Base-by-base conservation (phyloP, 2,329 filamentous ascomycete species). In the Anthostomella pinea region DNA sequence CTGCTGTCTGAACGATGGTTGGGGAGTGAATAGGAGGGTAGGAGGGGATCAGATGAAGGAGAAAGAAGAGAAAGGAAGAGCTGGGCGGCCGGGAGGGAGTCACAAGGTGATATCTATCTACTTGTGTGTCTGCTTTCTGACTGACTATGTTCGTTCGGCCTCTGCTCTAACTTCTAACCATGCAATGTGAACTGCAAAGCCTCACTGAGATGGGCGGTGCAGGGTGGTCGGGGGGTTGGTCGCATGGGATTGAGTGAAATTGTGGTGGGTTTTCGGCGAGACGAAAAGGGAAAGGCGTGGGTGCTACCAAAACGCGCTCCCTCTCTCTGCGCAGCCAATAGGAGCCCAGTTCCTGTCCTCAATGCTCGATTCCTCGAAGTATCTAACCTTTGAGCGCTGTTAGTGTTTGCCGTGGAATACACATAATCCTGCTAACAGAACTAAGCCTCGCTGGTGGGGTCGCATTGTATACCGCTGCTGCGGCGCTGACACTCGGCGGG, bases 61-160 rank as follows among this genome's bases (percentile, higher is more conserved):
- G 39, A 37, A 39, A 37, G 39, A 48, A 44, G 48, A 21, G 35
- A 39, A 44, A 49, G 43, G 38, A 52, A 46, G 43, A 40, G 25
- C 13, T 34, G 43, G 27, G 27, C 38, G 38, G 21, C 39, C 47
- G 56, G 51, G 52, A 54, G 54, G 55, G 57, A 59, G 57, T 58
- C 55, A 59, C 39, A 26, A 41, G 45, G 36, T 45, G 55, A 55
- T 61, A 60, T 61, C 58, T 61, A n/a, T n/a, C n/a, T n/a, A n/a
- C n/a, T n/a, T n/a, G n/a, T n/a, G n/a, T n/a, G n/a, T n/a, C n/a
- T n/a, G n/a, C n/a, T n/a, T n/a, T n/a, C n/a, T n/a, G n/a, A n/a
- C n/a, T n/a, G n/a, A n/a, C n/a, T n/a, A n/a, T n/a, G n/a, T n/a
- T n/a, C n/a, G n/a, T n/a, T n/a, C n/a, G 29, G 29, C 25, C 39